Evolutionary conservation across 805 yeast species (phyloP).

Genomic region (Metschnikowia picachoensis): DNA sequence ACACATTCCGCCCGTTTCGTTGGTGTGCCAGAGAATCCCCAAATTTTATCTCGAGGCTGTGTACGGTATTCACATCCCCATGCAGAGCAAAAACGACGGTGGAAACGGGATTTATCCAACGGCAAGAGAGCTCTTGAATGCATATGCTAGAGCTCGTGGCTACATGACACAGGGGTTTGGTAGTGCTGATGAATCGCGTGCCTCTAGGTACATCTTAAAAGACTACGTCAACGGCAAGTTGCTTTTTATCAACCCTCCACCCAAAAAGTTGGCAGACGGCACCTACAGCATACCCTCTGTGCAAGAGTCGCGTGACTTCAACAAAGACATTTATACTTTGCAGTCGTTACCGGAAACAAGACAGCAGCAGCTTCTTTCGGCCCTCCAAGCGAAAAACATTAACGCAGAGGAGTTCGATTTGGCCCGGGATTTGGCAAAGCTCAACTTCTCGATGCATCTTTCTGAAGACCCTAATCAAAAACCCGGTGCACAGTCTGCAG

Average conservation of each 20-base stretch:
- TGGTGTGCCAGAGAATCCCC: slow-evolving; percentile 86
- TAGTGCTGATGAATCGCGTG: slow-evolving; percentile 93
- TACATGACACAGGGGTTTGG: slow-evolving; percentile 97
- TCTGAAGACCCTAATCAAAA: slow-evolving; percentile 31
- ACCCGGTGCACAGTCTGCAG: slow-evolving; percentile 21
- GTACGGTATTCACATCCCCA: slow-evolving; percentile 87
- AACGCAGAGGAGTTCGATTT: slow-evolving; percentile 53
- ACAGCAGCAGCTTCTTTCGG: slow-evolving; percentile 62
- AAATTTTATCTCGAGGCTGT: slow-evolving; percentile 83
- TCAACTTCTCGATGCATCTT: slow-evolving; percentile 78
- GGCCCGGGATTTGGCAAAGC: slow-evolving; percentile 60
- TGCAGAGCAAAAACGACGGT: slow-evolving; percentile 75
- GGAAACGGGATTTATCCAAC: slow-evolving; percentile 81
- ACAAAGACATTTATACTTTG: slow-evolving; percentile 68
- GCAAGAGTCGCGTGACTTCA: slow-evolving; percentile 49
- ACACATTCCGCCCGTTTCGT: slow-evolving; percentile 78
- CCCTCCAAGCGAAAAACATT: slow-evolving; percentile 57
- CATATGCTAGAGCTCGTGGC: slow-evolving; percentile 96
- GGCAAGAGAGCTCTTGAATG: slow-evolving; percentile 80
- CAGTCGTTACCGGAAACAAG: slow-evolving; percentile 67
- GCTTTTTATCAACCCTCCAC: slow-evolving; percentile 85
- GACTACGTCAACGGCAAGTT: slow-evolving; percentile 94
- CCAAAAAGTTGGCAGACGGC: slow-evolving; percentile 52
- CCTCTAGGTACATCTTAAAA: slow-evolving; percentile 85
- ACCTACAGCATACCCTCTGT: slow-evolving; percentile 51